phyloP scores from a whole-genome alignment of 2,329 filamentous ascomycete species.

The Aspergillus japonicus region DNA sequence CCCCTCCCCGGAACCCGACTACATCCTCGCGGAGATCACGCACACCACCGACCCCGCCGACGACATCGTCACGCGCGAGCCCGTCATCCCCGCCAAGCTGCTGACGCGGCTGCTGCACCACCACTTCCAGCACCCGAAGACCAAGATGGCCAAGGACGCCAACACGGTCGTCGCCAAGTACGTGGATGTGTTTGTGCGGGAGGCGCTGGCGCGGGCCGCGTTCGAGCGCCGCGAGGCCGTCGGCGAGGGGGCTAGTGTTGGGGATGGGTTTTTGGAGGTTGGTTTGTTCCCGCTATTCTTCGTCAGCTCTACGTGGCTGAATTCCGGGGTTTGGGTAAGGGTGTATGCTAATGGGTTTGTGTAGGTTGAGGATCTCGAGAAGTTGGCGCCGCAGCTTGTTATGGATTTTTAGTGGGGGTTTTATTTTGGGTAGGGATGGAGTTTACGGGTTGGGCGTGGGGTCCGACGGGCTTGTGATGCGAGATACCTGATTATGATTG shows the following conservation, averaged over 20 bases:
- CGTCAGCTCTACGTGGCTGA: neutral
- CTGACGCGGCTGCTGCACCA: slow-evolving; percentile 75
- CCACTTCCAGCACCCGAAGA: slow-evolving; percentile 69
- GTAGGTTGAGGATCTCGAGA: slow-evolving; percentile 85
- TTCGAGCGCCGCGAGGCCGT: slow-evolving; percentile 60
- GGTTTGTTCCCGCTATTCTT: slow-evolving; percentile 27
- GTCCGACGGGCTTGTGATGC: neutral
- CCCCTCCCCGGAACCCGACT: slow-evolving; percentile 35
- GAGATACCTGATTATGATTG: neutral
- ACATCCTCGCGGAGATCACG: slow-evolving; percentile 48
- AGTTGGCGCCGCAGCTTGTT: slow-evolving; percentile 77
- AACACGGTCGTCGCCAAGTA: slow-evolving; percentile 78
- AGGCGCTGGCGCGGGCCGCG: slow-evolving; percentile 77
- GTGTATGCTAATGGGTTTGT: slow-evolving; percentile 33
- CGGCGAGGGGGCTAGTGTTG: slow-evolving; percentile 34
- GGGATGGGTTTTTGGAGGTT: slow-evolving; percentile 70
- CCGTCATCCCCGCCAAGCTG: slow-evolving; percentile 68
- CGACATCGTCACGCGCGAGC: slow-evolving; percentile 36
- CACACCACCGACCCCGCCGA: slow-evolving; percentile 22
- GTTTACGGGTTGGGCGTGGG: neutral
- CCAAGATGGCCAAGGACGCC: slow-evolving; percentile 73
- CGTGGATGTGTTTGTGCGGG: slow-evolving; percentile 84
- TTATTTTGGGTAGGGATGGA: neutral
- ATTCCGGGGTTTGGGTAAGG: too few species aligned
- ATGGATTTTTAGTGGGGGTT: slow-evolving; percentile 67